Evolutionary conservation across 495 filamentous ascomycete species (phyloP).

Genomic region (Trichodelitschia bisporula): DNA sequence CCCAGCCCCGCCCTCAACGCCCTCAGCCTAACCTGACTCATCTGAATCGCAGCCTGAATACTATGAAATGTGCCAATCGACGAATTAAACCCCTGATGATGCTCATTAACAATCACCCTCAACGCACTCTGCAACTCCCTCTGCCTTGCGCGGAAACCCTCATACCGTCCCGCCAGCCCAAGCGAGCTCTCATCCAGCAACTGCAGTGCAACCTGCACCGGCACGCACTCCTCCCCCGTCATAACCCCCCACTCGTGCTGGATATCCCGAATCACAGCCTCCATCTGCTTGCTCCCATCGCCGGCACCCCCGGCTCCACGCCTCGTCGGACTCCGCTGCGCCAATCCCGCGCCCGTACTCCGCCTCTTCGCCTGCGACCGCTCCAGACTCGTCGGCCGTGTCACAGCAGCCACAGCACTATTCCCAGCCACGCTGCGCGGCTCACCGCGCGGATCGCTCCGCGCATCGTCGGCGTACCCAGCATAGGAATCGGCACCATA

Average conservation of each 20-base stretch:
- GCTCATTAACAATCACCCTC: constrained; percentile 92
- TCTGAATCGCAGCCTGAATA: constrained; percentile 80
- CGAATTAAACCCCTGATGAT: constrained; percentile 97
- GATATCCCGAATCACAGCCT: constrained; percentile 38
- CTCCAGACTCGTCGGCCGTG: constrained; percentile 12
- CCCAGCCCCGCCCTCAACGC: constrained; percentile 57
- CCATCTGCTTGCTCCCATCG: constrained; percentile 17
- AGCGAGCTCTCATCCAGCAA: constrained; percentile 84
- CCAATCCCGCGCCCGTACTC: constrained; percentile 7
- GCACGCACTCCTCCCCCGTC: constrained; percentile 64
- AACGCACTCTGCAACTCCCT: constrained; percentile 68
- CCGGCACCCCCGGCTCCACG: constrained; percentile 10
- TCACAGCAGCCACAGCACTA: too few species aligned
- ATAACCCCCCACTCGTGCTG: constrained; percentile 80
- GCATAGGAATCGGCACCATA: too few species aligned
- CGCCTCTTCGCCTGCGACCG: constrained; percentile 10
- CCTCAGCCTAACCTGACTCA: constrained; percentile 66
- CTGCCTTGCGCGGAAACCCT: constrained; percentile 58
- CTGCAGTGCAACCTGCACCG: constrained; percentile 78
- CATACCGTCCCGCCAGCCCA: constrained; percentile 68
- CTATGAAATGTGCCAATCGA: constrained; percentile 97
- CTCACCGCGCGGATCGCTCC: too few species aligned
- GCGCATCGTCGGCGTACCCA: too few species aligned
- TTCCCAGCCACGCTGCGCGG: too few species aligned
- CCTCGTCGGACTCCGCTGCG: constrained; percentile 8